Evolutionary conservation across 805 yeast species (phyloP).

Genomic region (Scheffersomyces lignosus): DNA sequence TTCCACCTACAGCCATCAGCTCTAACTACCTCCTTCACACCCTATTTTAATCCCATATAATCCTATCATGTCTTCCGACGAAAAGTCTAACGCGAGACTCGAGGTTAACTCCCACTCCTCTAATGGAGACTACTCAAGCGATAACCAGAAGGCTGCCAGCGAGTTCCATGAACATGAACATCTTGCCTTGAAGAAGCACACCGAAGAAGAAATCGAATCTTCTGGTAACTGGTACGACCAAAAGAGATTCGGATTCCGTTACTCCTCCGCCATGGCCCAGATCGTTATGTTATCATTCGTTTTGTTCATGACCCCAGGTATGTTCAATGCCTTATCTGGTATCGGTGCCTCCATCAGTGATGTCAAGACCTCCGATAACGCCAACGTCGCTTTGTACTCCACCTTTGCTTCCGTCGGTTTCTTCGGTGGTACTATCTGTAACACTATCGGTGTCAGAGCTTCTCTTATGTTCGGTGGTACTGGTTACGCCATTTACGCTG

Average conservation of each 20-base stretch:
- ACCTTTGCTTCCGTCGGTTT: conserved; percentile 60
- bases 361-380: conserved; percentile 43
- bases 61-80: conserved; percentile 9
- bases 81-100: conserved; percentile 3
- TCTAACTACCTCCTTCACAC: too few species aligned
- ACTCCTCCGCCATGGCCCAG: conserved; percentile 41
- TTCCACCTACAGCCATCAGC: too few species aligned
- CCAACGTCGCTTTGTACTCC: conserved; percentile 52
- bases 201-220: conserved; percentile 29
- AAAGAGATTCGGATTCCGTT: conserved; percentile 20
- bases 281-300: conserved; percentile 47
- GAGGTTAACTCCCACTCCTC: conserved; percentile 7
- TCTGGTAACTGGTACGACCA: conserved; percentile 44
- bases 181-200: conserved; percentile 22
- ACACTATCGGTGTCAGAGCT: conserved; percentile 46
- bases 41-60: too few species aligned
- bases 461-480: conserved; percentile 53
- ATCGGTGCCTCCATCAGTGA: conserved; percentile 45
- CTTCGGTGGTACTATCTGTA: conserved; percentile 56
- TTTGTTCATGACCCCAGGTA: conserved; percentile 52
- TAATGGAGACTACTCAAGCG: conserved; percentile 5
- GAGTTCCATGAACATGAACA: conserved; percentile 11
- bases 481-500: conserved; percentile 56
- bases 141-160: background rate
- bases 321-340: conserved; percentile 53